Evolutionary conservation across 306 rosid species (phyloP).

Genomic region (Erythrophleum fordii): DNA sequence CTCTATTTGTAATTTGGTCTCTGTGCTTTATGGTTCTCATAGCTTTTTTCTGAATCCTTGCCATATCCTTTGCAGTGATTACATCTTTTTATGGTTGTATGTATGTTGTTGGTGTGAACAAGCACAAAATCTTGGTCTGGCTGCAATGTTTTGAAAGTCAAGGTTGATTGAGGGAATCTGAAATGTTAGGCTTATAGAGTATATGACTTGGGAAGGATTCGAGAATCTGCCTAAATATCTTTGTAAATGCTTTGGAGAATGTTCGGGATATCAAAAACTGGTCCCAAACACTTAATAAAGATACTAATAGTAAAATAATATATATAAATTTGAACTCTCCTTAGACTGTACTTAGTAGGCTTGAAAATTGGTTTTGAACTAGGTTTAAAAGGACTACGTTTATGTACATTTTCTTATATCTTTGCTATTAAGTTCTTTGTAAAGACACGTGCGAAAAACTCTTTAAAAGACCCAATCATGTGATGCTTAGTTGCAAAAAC

Average conservation of each 20-base stretch:
- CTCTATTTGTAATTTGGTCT: background rate
- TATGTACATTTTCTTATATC: no score
- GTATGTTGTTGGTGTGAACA: background rate
- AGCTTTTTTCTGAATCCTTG: background rate
- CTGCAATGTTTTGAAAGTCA: slow-evolving; percentile 1
- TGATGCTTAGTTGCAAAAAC: no score
- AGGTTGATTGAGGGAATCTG: background rate
- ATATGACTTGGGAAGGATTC: background rate
- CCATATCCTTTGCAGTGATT: background rate
- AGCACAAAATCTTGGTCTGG: slow-evolving; percentile 7
- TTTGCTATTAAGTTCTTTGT: no score
- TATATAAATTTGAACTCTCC: slow-evolving; percentile 2
- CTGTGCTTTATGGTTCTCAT: slow-evolving; percentile 1
- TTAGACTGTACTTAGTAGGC: background rate
- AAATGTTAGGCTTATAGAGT: background rate
- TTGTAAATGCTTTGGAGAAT: background rate
- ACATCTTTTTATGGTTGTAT: background rate
- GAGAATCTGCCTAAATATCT: background rate
- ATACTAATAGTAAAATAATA: background rate
- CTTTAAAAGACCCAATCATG: no score
- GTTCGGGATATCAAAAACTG: no score
- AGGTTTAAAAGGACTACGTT: background rate
- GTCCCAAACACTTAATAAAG: background rate
- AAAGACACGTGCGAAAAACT: no score
- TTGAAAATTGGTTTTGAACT: background rate